Base-by-base conservation (phyloP, 768 basidiomycete genomes). In the Russula emetica region DNA sequence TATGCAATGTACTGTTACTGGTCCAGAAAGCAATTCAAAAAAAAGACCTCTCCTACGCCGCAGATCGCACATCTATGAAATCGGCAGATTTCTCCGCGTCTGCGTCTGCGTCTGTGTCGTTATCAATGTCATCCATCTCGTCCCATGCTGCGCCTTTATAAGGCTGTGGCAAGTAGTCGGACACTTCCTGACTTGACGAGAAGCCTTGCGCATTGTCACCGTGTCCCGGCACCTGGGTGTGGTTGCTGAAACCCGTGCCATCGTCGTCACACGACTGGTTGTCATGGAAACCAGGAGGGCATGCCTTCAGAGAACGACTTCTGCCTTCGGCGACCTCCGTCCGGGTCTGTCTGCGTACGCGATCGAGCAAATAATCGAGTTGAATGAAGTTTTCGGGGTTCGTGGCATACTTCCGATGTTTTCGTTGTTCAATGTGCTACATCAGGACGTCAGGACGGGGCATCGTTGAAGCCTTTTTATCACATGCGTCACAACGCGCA, bases 341-440 rank as follows among this genome's bases (percentile, higher is more conserved):
- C 44, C 69, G 66, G 44, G 79, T 75, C 52, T 76, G 77, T n/a
- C 84, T 80, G 42, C 71, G 72, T 38, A 94, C 83, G 9, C 85
- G 83, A 28, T 75, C 74, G 24, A 98, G 81, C 30, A 95, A 81
- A 42, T 74, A 77, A 74, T 98, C 96, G 32, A 98, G 81, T 60
- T 85, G 82, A 32, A 78, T 70, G 72, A 94, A 98, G 74, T 98
- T 93, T 24, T 80, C 78, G 61, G 85, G 80, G 69, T 94, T 84
- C 18, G 74, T 75, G 0, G 96, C 94, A 73, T 92, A 98, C 65
- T 86, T 88, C 58, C 85, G 83, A 73, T 98, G 96, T 70, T 80
- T 90, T 54, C 82, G 82, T 18, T 85, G 79, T 54, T 75, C 74
- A 59, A 89, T 79, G 71, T 97, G 94, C 94, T 97, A 69, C 7